Evolutionary conservation across 2,329 filamentous ascomycete genomes (phyloP).

Genomic region (Penicillium freii): DNA sequence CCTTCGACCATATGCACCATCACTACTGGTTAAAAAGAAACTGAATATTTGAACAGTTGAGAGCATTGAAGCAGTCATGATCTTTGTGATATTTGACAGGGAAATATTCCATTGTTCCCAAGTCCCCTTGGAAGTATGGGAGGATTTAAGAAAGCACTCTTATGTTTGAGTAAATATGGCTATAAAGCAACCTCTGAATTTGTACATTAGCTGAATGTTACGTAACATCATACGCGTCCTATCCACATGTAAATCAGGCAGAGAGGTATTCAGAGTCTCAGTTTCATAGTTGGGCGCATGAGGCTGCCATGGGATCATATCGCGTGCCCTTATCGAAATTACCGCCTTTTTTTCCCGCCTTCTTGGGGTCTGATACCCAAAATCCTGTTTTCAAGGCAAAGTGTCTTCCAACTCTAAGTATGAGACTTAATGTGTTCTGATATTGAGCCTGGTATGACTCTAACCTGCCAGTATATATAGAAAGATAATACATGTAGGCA

Average conservation of each 20-base stretch:
- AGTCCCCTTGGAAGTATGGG: background rate
- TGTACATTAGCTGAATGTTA: slow-evolving; percentile 6
- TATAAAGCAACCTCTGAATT: background rate
- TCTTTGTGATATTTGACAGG: background rate
- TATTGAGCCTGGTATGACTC: background rate
- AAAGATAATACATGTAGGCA: background rate
- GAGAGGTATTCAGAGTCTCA: background rate
- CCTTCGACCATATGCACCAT: background rate
- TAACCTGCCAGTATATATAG: background rate
- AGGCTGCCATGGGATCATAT: slow-evolving; percentile 17
- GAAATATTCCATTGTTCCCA: background rate
- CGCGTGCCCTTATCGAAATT: slow-evolving; percentile 9
- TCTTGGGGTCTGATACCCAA: background rate
- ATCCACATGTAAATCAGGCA: background rate
- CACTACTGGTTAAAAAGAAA: background rate
- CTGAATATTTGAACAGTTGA: background rate
- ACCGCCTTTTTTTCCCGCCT: slow-evolving; percentile 15
- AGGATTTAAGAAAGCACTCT: background rate
- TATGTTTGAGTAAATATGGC: background rate
- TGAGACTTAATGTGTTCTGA: background rate
- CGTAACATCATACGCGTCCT: background rate
- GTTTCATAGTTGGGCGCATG: slow-evolving; percentile 9
- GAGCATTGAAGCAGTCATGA: background rate
- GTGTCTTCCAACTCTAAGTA: too few species aligned
- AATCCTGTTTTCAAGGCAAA: background rate